A percentile compares a stretch with the other conserved stretches of the same genome.
Conservation (phyloP, 441 rosid species). For the Gossypium gossypioides region DNA sequence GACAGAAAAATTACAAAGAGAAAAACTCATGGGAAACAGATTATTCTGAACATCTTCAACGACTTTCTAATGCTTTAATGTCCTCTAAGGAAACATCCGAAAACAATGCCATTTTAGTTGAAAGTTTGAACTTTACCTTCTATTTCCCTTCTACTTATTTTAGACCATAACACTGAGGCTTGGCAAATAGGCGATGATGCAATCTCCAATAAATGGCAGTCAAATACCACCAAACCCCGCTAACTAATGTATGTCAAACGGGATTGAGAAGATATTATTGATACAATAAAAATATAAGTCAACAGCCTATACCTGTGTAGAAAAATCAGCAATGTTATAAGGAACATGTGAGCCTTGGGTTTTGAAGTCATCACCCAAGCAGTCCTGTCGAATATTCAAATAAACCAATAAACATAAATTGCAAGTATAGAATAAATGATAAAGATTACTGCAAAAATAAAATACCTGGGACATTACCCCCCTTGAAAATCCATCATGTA, state of each 20-base stretch:
- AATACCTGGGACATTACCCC: slow-evolving; percentile 95
- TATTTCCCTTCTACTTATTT: background rate
- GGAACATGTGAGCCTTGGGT: slow-evolving; percentile 98
- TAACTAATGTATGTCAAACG: background rate
- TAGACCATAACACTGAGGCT: background rate
- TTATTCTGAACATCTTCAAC: background rate
- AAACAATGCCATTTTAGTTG: background rate
- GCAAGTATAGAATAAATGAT: background rate
- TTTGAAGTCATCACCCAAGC: slow-evolving; percentile 87
- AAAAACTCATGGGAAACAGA: background rate
- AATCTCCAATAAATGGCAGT: background rate
- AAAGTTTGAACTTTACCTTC: background rate
- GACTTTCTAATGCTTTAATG: background rate
- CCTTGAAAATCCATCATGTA: slow-evolving; percentile 92
- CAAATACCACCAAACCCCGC: background rate
- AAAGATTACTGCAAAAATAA: background rate
- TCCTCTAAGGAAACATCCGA: background rate
- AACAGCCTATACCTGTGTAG: slow-evolving; percentile 61
- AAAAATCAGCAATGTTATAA: slow-evolving; percentile 72
- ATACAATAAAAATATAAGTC: slow-evolving; percentile 5
- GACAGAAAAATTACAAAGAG: background rate
- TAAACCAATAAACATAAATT: slow-evolving; percentile 5
- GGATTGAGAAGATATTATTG: background rate
- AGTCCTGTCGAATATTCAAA: slow-evolving; percentile 41
- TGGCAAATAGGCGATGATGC: background rate